These are phyloP conservation scores for Ascochyta fabae DNA, from an alignment of 2,329 filamentous ascomycete species.

Conservation along the genomic window DNA sequence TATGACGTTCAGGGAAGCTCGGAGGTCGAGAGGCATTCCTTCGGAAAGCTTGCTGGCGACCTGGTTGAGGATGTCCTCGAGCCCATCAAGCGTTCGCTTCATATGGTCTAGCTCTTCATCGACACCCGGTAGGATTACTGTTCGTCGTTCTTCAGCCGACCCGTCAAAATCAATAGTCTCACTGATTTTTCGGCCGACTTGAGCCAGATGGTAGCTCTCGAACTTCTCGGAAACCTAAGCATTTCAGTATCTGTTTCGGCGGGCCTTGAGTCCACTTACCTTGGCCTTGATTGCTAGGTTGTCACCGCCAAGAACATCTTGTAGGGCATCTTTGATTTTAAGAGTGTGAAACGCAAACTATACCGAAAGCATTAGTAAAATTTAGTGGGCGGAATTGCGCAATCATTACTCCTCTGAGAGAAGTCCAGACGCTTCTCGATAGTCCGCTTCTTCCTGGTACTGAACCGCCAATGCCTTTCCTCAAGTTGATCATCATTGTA, in stretches of 20 bases:
- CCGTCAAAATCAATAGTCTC: slow-evolving; percentile 78
- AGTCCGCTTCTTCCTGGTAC: slow-evolving; percentile 60
- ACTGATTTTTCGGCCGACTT: slow-evolving; percentile 73
- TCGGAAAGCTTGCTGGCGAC: slow-evolving; percentile 69
- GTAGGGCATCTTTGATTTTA: slow-evolving; percentile 70
- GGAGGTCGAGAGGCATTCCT: slow-evolving; percentile 65
- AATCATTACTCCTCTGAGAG: slow-evolving; percentile 62
- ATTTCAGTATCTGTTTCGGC: not conserved
- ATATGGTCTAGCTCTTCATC: slow-evolving; percentile 77
- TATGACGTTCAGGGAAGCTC: slow-evolving; percentile 72
- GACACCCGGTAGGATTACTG: slow-evolving; percentile 74
- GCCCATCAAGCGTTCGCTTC: slow-evolving; percentile 77
- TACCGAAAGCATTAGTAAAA: slow-evolving; percentile 15
- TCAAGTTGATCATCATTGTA: slow-evolving; percentile 70
- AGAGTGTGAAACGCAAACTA: slow-evolving; percentile 75
- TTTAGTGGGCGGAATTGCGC: not conserved
- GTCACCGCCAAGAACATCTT: slow-evolving; percentile 62
- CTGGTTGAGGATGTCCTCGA: slow-evolving; percentile 74
- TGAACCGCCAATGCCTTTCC: slow-evolving; percentile 73
- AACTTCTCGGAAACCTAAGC: slow-evolving; percentile 65
- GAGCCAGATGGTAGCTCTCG: slow-evolving; percentile 64
- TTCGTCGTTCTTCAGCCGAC: slow-evolving; percentile 73
- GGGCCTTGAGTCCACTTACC: slow-evolving; percentile 45
- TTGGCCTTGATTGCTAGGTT: slow-evolving; percentile 61
- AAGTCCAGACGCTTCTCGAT: slow-evolving; percentile 73